Percentiles rank a stretch among this genome's conserved stretches.
Conservation (phyloP, 2,329 filamentous ascomycete species). For the Colletotrichum sp. region DNA sequence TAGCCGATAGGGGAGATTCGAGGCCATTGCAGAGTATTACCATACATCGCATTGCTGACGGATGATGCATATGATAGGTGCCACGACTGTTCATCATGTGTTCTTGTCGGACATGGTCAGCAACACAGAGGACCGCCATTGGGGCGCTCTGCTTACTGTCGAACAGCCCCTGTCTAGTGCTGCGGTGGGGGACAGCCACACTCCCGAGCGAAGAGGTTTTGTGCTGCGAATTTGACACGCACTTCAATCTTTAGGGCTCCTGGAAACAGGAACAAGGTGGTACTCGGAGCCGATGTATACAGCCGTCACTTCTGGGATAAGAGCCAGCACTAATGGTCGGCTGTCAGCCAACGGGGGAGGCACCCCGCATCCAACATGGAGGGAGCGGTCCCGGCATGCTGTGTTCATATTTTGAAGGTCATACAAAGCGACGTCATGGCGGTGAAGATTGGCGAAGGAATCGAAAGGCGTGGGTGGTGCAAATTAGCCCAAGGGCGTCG, state of each 20-base stretch:
- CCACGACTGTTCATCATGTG: constrained; percentile 6
- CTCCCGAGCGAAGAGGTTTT: not conserved
- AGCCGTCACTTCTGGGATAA: not conserved
- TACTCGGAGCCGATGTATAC: not conserved
- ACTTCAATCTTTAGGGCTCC: not conserved
- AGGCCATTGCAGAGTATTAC: not conserved
- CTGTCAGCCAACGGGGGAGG: not conserved
- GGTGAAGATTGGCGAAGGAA: not conserved
- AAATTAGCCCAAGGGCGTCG: not conserved
- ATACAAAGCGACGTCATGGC: not conserved
- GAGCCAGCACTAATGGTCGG: not conserved
- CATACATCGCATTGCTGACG: not conserved
- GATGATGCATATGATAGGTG: constrained; percentile 7
- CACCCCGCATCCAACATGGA: not conserved
- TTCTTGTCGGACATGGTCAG: constrained; percentile 15
- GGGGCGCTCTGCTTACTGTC: constrained; percentile 7
- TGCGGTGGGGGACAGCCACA: not conserved
- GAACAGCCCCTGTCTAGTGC: not conserved
- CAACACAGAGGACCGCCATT: not conserved
- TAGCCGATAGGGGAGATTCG: not conserved
- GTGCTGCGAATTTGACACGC: not conserved
- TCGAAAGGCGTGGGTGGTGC: not conserved
- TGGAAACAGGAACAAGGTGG: not conserved
- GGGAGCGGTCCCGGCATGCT: not conserved
- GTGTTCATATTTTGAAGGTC: not conserved